These are phyloP conservation scores for Plectosphaerella cucumerina DNA, from an alignment of 2,329 filamentous ascomycete species.

Conservation along the genomic window DNA sequence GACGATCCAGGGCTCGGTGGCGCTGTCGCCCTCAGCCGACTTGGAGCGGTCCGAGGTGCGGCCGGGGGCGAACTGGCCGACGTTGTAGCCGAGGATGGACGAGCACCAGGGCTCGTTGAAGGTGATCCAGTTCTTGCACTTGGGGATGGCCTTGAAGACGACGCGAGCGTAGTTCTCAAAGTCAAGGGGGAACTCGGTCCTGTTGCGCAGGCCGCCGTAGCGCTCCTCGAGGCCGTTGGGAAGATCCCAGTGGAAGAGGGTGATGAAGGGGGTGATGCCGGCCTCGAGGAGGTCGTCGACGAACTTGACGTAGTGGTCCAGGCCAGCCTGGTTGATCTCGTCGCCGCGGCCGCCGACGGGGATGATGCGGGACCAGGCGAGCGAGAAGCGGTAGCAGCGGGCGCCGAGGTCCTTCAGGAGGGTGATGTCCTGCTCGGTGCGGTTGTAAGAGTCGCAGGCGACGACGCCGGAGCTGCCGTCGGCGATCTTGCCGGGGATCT, in stretches of 20 bases:
- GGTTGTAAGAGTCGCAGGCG: conserved; percentile 85
- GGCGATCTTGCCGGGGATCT: conserved; percentile 76
- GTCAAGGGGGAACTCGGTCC: conserved; percentile 77
- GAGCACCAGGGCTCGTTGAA: conserved; percentile 91
- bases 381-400: conserved; percentile 76
- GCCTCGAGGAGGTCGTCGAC: conserved; percentile 73
- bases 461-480: conserved; percentile 70
- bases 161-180: conserved; percentile 75
- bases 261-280: conserved; percentile 77
- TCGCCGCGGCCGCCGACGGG: conserved; percentile 80
- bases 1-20: conserved; percentile 75
- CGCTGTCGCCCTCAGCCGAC: conserved; percentile 67
- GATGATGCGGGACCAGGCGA: conserved; percentile 82
- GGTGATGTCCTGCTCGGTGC: conserved; percentile 70
- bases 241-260: conserved; percentile 85
- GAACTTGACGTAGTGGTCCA: conserved; percentile 75
- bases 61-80: conserved; percentile 77
- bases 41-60: conserved; percentile 71
- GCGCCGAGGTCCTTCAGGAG: conserved; percentile 72
- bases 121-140: conserved; percentile 85
- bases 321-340: conserved; percentile 71
- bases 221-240: conserved; percentile 74
- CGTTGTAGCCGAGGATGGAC: conserved; percentile 74
- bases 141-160: conserved; percentile 68
- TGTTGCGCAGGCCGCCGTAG: conserved; percentile 78